Evolutionary conservation across 345 rosid genomes (phyloP).

Genomic region (Eutrema yunnanense): DNA sequence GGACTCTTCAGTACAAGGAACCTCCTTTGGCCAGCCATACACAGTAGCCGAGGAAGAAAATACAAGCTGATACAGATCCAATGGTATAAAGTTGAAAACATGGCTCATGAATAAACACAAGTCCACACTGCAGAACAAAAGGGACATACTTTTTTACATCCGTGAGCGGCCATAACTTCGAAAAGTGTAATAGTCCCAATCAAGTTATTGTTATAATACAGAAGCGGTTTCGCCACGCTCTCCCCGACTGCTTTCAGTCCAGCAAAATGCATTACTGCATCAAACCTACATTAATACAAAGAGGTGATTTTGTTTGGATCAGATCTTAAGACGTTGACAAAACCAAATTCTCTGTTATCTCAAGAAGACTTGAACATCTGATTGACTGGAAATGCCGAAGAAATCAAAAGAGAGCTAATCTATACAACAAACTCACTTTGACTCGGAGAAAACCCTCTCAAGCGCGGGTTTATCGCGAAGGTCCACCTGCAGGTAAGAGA

Average conservation of each 20-base stretch:
- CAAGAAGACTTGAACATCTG: background rate
- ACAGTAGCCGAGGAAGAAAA: constrained; percentile 99
- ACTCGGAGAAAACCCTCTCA: constrained; percentile 53
- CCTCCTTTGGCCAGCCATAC: constrained; percentile 95
- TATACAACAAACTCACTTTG: constrained; percentile 43
- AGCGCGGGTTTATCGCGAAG: constrained; percentile 82
- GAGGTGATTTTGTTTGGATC: background rate
- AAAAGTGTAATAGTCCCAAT: constrained; percentile 75
- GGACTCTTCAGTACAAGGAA: constrained; percentile 91
- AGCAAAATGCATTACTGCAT: constrained; percentile 98
- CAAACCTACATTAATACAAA: constrained; percentile 51
- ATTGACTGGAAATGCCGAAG: background rate
- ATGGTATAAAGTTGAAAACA: constrained; percentile 13
- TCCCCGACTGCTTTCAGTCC: constrained; percentile 98
- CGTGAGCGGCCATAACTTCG: constrained; percentile 83
- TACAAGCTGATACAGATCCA: constrained; percentile 59
- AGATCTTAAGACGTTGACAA: constrained; percentile 9
- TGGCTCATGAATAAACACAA: background rate
- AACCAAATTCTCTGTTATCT: background rate
- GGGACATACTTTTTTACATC: constrained; percentile 75
- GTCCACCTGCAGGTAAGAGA: constrained; percentile 58
- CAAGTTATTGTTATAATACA: constrained; percentile 80
- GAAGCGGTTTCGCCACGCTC: constrained; percentile 80
- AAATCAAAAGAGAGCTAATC: background rate
- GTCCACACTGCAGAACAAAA: background rate